Evolutionary conservation across 73 alveolate genomes (phyloP), one percentile per base, ranked within the genome.

Genomic region (Durusdinium trenchii): DNA sequence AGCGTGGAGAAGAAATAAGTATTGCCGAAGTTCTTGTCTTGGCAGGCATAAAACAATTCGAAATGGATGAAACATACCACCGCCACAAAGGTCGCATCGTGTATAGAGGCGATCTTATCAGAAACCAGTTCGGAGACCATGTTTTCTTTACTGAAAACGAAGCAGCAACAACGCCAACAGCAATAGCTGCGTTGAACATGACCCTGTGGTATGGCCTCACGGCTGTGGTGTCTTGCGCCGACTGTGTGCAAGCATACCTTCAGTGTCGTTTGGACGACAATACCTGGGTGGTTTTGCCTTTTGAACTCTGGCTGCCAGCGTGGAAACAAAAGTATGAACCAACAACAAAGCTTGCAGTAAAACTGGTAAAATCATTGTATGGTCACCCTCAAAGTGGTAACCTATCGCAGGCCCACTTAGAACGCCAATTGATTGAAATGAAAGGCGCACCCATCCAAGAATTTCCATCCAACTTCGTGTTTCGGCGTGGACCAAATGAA

Each of bases 371-470:
- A 48, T 48, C 47, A 54, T 64, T 26, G 7, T 82, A 82, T 30
- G 92, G 92, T 2, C 92, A 82, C 71, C 92, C 73, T 12, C 92
- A 82, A 48, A n/a, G n/a, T n/a, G n/a, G n/a, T n/a, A n/a, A n/a
- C n/a, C n/a, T n/a, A n/a, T n/a, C 43, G 48, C 10, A 50, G 38
- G 4, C 26, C 46, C 35, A 46, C 48, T 7, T 35, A 3, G 93
- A 28, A 82, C n/a, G 48, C 42, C 48, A 6, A 50, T n/a, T 82
- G 75, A 10, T 47, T 28, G n/a, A n/a, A n/a, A n/a, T 47, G 50
- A 82, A 82, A 47, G 93, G 93, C 3, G 73, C 48, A 32, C 93
- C 93, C 26, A 28, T 82, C 30, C 64, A 82, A 48, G 45, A 47
- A 9, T 82, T 40, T 30, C 93, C 93, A 9, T 50, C 93, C 18